These are phyloP conservation scores for Phoma sp. DNA, from an alignment of 2,329 filamentous ascomycete species.

Conservation along the genomic window DNA sequence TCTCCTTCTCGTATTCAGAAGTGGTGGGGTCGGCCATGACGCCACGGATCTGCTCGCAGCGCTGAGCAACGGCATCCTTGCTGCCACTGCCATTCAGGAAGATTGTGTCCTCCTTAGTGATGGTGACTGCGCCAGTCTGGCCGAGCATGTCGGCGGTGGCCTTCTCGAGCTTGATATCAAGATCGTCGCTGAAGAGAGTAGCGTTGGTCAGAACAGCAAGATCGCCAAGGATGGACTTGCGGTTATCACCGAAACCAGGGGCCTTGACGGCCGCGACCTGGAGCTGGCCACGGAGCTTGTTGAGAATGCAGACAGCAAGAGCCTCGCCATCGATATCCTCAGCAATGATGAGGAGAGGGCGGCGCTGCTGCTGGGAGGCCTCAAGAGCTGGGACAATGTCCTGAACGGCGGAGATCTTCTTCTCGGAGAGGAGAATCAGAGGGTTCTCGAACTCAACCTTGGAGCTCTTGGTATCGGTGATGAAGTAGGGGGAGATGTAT, in stretches of 20 bases:
- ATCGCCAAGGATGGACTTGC: slow-evolving; percentile 98
- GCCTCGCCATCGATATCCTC: slow-evolving; percentile 99
- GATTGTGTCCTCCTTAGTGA: slow-evolving; percentile 99
- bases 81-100: slow-evolving; percentile 94
- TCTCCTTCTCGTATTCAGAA: slow-evolving; percentile 99
- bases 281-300: slow-evolving; percentile 99
- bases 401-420: slow-evolving; percentile 99
- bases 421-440: slow-evolving; percentile 96
- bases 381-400: slow-evolving; percentile 98
- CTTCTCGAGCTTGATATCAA: slow-evolving; percentile 99
- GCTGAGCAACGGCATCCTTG: slow-evolving; percentile 92
- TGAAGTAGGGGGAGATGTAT: slow-evolving; percentile 99
- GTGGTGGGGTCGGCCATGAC: slow-evolving; percentile 93
- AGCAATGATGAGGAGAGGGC: slow-evolving; percentile 96
- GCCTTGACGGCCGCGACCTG: slow-evolving; percentile 99
- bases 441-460: slow-evolving; percentile 99
- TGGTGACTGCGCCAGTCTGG: slow-evolving; percentile 96
- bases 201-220: slow-evolving; percentile 94
- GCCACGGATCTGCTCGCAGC: slow-evolving; percentile 98
- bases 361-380: slow-evolving; percentile 92
- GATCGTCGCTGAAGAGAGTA: slow-evolving; percentile 97
- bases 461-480: slow-evolving; percentile 97
- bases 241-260: slow-evolving; percentile 98
- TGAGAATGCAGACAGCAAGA: slow-evolving; percentile 97
- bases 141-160: slow-evolving; percentile 94